These are phyloP conservation scores for Calonectria leucothoes DNA, from an alignment of 2,329 filamentous ascomycete species.

Conservation along the genomic window DNA sequence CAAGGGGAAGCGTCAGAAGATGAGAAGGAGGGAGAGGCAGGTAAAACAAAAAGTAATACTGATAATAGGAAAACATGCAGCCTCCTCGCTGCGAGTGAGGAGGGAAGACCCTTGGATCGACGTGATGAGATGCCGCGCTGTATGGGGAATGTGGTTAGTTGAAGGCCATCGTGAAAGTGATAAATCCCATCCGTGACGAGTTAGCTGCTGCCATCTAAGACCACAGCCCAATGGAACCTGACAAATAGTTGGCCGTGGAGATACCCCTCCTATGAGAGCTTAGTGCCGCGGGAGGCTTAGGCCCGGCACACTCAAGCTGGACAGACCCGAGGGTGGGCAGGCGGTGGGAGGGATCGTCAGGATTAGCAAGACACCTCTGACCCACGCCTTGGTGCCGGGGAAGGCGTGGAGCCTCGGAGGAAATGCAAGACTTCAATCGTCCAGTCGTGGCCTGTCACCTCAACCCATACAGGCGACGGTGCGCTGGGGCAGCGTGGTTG, in stretches of 20 bases:
- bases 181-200: conserved; percentile 34
- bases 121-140: background rate
- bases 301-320: conserved; percentile 28
- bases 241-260: conserved; percentile 23
- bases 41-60: background rate
- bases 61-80: background rate
- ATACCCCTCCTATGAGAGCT: conserved; percentile 31
- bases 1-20: background rate
- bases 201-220: conserved; percentile 8
- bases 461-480: conserved; percentile 7
- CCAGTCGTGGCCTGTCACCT: conserved; percentile 4
- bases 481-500: background rate
- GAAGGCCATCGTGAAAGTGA: conserved; percentile 30
- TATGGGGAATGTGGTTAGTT: conserved; percentile 27
- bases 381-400: background rate
- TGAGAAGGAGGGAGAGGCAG: background rate
- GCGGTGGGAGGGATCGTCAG: conserved; percentile 35
- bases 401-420: background rate
- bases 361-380: conserved; percentile 25
- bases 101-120: background rate
- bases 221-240: conserved; percentile 18
- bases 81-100: background rate
- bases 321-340: conserved; percentile 21
- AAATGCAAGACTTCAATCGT: background rate
- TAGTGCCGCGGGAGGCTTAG: conserved; percentile 44